Base-by-base conservation (phyloP, 768 basidiomycete species). In the Suillus clintonianus region DNA sequence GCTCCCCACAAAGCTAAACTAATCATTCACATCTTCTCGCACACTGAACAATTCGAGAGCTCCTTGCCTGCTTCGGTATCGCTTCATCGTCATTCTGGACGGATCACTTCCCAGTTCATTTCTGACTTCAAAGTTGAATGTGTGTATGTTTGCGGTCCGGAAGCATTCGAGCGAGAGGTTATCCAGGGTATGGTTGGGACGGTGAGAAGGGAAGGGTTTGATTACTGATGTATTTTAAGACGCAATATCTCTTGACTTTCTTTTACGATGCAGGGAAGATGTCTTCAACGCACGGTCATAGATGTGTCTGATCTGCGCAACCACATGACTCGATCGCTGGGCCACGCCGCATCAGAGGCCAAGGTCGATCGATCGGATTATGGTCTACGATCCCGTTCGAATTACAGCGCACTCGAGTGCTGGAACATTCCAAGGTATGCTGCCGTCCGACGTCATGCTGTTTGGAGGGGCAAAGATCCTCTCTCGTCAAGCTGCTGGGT, bases 101-200 rank as follows among this genome's bases (percentile, higher is more conserved):
- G 9, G 34, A 30, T 13, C 57, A 61, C 5, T 67, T 63, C 43
- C 71, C 75, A 54, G 62, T 59, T 37, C 13, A 22, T 15, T 48
- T 66, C 54, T 47, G n/a, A 32, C 57, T 69, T 71, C n/a, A 43
- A 65, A 14, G 58, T 68, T 19, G 64, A 36, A 3, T 45, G 70
- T 22, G 69, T 74, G 1, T 87, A 80, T 64, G 51, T 88, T 14
- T 87, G 86, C 70, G 86, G 86, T 4, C 82, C 86, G 1, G 74
- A 72, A 27, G 69, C 67, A 3, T 86, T 85, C 59, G 84, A 86
- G 69, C 69, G 74, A 51, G 69, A 70, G 32, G 75, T 80, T 2
- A 54, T 86, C 62, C 70, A 65, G 4, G 73, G 69, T 5, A 62
- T 76, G 43, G 83, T 82, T 4, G 68, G 65, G 42, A 67, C 63